Evolutionary conservation across 306 rosid genomes (phyloP).

Genomic region (Trichosanthes truncata): DNA sequence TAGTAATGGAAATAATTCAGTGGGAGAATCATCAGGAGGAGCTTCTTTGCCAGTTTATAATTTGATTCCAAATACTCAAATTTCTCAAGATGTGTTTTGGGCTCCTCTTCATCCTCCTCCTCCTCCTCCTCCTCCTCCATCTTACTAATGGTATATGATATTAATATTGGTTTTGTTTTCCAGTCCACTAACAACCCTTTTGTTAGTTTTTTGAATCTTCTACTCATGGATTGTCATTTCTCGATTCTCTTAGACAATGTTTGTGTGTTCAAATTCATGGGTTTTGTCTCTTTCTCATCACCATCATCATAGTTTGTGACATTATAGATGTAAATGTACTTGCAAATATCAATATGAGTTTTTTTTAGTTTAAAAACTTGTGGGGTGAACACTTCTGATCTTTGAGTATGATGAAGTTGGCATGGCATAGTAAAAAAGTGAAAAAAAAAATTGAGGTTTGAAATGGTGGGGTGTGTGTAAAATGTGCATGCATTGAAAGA

Average conservation of each 20-base stretch:
- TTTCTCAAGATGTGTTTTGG: conserved; percentile 65
- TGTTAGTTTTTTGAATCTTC: not conserved
- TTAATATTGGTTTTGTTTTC: not conserved
- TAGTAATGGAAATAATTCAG: conserved; percentile 24
- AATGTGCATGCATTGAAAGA: too few species aligned
- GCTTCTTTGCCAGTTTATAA: conserved; percentile 27
- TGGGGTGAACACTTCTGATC: too few species aligned
- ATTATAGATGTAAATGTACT: too few species aligned
- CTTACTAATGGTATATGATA: conserved; percentile 12
- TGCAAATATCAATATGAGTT: too few species aligned
- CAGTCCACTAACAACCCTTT: not conserved
- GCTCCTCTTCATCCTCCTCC: conserved; percentile 31
- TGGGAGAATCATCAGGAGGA: conserved; percentile 16
- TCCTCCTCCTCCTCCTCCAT: conserved; percentile 25
- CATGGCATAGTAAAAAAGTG: too few species aligned
- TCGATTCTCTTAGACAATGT: not conserved
- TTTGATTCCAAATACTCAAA: conserved; percentile 57
- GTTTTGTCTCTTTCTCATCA: not conserved
- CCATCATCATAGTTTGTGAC: too few species aligned
- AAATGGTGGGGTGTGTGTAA: too few species aligned
- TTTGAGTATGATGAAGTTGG: too few species aligned
- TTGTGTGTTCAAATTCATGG: not conserved
- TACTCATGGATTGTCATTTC: not conserved
- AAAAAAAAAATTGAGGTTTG: too few species aligned
- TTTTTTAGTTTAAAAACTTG: too few species aligned